Percentiles rank a stretch among this genome's conserved stretches.
Evolutionary conservation across 805 yeast species (phyloP).

Genomic region (Candida ascalaphidarum): DNA sequence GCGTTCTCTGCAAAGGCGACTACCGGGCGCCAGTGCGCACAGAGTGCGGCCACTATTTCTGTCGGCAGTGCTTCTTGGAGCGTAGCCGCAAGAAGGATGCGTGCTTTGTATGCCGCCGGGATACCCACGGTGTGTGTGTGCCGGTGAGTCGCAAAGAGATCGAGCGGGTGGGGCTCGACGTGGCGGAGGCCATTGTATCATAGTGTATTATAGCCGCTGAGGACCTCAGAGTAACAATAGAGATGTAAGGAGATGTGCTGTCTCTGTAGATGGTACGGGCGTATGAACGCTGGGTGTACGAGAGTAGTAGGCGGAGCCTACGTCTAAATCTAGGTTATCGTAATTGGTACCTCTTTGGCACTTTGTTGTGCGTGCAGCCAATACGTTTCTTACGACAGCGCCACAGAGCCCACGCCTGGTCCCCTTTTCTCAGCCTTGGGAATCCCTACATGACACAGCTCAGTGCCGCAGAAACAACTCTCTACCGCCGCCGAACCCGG

Average conservation of each 20-base stretch:
- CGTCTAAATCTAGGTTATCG: too few species aligned
- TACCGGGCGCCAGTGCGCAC: slow-evolving; percentile 52
- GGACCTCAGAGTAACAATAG: background rate
- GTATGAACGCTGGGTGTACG: too few species aligned
- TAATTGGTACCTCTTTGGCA: background rate
- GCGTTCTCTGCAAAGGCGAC: slow-evolving; percentile 50
- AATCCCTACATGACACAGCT: too few species aligned
- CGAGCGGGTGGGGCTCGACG: background rate
- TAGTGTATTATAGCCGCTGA: background rate
- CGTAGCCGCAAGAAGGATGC: slow-evolving; percentile 32
- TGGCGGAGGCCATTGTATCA: background rate
- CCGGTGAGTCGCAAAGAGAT: slow-evolving; percentile 35
- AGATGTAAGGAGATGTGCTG: background rate
- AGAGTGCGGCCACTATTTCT: slow-evolving; percentile 54
- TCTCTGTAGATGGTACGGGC: background rate
- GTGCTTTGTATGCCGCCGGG: slow-evolving; percentile 52
- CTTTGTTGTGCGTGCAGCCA: background rate
- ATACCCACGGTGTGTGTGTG: slow-evolving; percentile 52
- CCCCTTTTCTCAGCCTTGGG: too few species aligned
- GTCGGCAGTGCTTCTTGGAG: slow-evolving; percentile 50
- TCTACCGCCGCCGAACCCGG: too few species aligned
- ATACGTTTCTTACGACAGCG: too few species aligned
- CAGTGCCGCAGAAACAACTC: too few species aligned
- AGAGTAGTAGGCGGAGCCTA: too few species aligned
- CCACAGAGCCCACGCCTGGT: too few species aligned